Percentiles rank a stretch among this genome's conserved stretches.
phyloP scores from a whole-genome alignment of 306 rosid genomes.

The Quercus berberidifolia region DNA sequence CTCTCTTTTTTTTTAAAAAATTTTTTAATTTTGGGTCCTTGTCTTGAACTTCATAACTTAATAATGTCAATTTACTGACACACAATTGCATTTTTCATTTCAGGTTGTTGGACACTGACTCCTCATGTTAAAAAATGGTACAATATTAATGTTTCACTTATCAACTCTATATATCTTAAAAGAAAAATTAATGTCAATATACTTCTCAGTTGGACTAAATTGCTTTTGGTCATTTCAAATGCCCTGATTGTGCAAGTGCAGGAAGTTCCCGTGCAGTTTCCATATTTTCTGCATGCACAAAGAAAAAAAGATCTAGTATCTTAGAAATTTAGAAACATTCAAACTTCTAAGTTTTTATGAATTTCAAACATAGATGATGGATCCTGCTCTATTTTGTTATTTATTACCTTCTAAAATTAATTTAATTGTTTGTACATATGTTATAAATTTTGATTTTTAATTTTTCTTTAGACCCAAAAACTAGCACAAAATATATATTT shows the following conservation, averaged over 20 bases:
- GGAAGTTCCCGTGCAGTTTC: neutral
- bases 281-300: neutral
- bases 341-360: neutral
- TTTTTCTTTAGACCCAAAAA: neutral
- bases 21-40: neutral
- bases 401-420: neutral
- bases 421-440: neutral
- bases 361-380: neutral
- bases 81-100: neutral
- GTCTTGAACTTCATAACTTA: neutral
- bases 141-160: neutral
- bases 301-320: neutral
- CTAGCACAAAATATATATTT: neutral
- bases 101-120: constrained; percentile 43
- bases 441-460: neutral
- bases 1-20: too few species aligned
- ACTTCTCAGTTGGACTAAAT: neutral
- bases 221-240: neutral
- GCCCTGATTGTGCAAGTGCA: neutral
- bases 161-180: neutral
- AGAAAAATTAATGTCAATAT: neutral
- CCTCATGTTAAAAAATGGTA: constrained; percentile 34
- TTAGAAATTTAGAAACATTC: neutral
- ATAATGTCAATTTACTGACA: neutral
- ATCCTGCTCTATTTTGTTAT: neutral